phyloP scores from a whole-genome alignment of 805 yeast species.

The Wickerhamomyces pijperi region DNA sequence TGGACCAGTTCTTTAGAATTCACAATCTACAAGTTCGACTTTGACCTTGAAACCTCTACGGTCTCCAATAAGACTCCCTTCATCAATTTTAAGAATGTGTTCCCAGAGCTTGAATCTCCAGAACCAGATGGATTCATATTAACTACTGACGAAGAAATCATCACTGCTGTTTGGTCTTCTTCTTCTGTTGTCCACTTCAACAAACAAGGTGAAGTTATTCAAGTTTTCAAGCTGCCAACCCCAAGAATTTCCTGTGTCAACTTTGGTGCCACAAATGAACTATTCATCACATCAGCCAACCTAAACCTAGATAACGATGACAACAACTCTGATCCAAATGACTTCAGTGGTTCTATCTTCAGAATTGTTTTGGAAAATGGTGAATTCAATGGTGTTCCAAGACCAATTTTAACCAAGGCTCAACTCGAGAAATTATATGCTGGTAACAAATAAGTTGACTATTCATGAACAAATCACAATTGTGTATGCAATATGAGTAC shows the following conservation, averaged over 20 bases:
- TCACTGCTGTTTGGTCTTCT: slow-evolving; percentile 59
- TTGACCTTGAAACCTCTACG: slow-evolving; percentile 25
- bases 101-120: slow-evolving; percentile 23
- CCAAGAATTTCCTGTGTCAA: slow-evolving; percentile 54
- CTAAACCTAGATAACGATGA: slow-evolving; percentile 29
- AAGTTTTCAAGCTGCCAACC: slow-evolving; percentile 46
- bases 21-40: slow-evolving; percentile 37
- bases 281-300: slow-evolving; percentile 63
- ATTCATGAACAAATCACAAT: too few species aligned
- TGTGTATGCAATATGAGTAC: too few species aligned
- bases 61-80: slow-evolving; percentile 26
- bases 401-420: neutral
- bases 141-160: slow-evolving; percentile 39
- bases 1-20: slow-evolving; percentile 42
- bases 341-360: slow-evolving; percentile 53
- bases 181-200: slow-evolving; percentile 43
- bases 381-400: neutral
- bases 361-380: slow-evolving; percentile 10
- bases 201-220: slow-evolving; percentile 35
- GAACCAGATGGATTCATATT: slow-evolving; percentile 80
- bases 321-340: slow-evolving; percentile 23
- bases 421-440: neutral
- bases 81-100: slow-evolving; percentile 23
- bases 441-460: neutral
- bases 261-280: slow-evolving; percentile 53